Evolutionary conservation across 1,139 yeast species (phyloP), one percentile per base, ranked within the genome.

Genomic region (Taphrina deformans): DNA sequence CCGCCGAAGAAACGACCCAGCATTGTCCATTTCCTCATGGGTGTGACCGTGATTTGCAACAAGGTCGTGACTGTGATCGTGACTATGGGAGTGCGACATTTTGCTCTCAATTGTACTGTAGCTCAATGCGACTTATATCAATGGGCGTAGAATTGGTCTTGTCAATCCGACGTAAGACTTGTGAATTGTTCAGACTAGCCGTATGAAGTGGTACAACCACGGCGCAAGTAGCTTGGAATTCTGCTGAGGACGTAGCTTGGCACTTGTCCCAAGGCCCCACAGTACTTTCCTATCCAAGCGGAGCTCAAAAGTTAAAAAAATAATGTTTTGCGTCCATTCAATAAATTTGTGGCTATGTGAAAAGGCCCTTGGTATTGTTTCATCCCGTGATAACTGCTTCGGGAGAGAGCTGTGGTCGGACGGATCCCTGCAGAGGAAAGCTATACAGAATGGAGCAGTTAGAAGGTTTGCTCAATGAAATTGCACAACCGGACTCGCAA

Each of bases 401-500:
- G n/a, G n/a, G n/a, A n/a, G n/a, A n/a, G n/a, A n/a, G n/a, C n/a
- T n/a, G n/a, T n/a, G n/a, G n/a, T n/a, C n/a, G n/a, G n/a, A n/a
- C n/a, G n/a, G n/a, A n/a, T n/a, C n/a, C n/a, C n/a, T n/a, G n/a
- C n/a, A n/a, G n/a, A n/a, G n/a, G n/a, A n/a, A n/a, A n/a, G n/a
- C n/a, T n/a, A n/a, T n/a, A n/a, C n/a, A n/a, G n/a, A 9, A 23
- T 33, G 44, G 33, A 52, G 9, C 31, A 38, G 35, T 16, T 52
- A 23, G 46, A 52, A 23, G 45, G 45, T n/a, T 18, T 41, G 12
- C 50, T 59, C 40, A 23, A 41, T 12, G 63, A 59, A 33, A 59
- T 52, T n/a, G 45, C 63, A 10, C 50, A 33, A 27, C 70, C 71
- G 6, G 69, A 69, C 58, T 68, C 66, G 23, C 68, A 52, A 16